Evolutionary conservation across 345 rosid genomes (phyloP).

Genomic region (Boechera stricta): DNA sequence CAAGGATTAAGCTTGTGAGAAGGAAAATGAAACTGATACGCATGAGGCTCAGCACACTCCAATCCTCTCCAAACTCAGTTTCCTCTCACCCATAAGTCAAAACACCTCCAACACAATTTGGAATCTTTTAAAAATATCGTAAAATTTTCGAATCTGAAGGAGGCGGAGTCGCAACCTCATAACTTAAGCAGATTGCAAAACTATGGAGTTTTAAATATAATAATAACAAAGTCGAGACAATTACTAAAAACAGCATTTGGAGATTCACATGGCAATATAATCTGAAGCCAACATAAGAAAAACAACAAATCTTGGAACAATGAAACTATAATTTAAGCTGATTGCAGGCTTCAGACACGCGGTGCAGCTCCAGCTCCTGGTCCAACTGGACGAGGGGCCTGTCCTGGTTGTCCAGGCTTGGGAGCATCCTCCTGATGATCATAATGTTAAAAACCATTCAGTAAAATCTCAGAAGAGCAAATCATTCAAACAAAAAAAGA

Average conservation of each 20-base stretch:
- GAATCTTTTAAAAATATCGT: not conserved
- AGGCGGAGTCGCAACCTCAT: not conserved
- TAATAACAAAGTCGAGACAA: conserved; percentile 7
- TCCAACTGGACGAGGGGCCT: conserved; percentile 44
- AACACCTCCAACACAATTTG: not conserved
- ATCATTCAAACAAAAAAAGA: not conserved
- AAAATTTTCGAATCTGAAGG: not conserved
- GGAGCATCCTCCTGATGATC: conserved; percentile 42
- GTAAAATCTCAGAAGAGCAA: not conserved
- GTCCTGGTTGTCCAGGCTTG: conserved; percentile 49
- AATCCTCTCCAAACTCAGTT: not conserved
- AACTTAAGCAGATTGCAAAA: not conserved
- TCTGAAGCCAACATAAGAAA: not conserved
- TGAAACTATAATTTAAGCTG: not conserved
- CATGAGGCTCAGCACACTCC: not conserved
- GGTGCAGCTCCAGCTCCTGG: conserved; percentile 39
- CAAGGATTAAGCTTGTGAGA: not conserved
- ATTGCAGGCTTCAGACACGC: conserved; percentile 33
- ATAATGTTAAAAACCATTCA: not conserved
- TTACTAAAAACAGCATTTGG: not conserved
- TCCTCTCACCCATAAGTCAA: not conserved
- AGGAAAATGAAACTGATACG: not conserved
- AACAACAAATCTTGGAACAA: not conserved
- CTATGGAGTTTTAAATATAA: not conserved
- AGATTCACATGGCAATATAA: conserved; percentile 1